Evolutionary conservation across 2,329 filamentous ascomycete species (phyloP), one percentile per base, ranked within the genome.

Genomic region (Penicillium sp.): DNA sequence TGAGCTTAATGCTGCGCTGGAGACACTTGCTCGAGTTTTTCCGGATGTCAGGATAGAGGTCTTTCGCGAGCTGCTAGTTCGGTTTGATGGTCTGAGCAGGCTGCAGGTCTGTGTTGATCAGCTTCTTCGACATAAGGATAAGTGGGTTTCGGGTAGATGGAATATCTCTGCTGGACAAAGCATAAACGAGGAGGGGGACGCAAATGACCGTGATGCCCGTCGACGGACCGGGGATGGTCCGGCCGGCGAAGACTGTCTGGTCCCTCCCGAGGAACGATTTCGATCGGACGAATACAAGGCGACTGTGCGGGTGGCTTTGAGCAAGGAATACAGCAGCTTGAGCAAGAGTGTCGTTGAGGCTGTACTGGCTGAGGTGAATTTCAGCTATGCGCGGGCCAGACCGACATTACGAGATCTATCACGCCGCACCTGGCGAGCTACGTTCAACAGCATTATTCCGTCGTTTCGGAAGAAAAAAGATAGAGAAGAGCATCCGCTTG

Each of bases 311-410:
- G 44, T 56, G 27, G 60, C 62, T n/a, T 59, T 78, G 41, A 55
- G 57, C 28, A 71, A 72, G 48, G 76, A 79, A 55, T 79, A 78
- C 57, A 69, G 64, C 47, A 62, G 61, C 2, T 53, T 78, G 38
- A 76, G 70, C 54, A 71, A 66, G 51, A 77, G 74, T 60, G 69
- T 72, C 1, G 62, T 79, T 11, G 73, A 77, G 25, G 76, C 70
- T 16, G 76, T 79, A 7, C 62, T 79, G 22, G 76, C 76, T 3
- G 76, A 79, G 54, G 70, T 69, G 27, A 79, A 79, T 50, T 76
- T 72, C 52, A 75, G 72, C 25, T 79, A 79, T 48, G 62, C 63
- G 8, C 63, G 68, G 11, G 74, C 76, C 9, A 65, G 76, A 13
- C 74, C 75, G 20, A 74, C 65, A 4, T 62, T 79, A 6, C 69